Percentiles rank a stretch among this genome's conserved stretches.
phyloP scores from a whole-genome alignment of 78 protist genomes.

The Salpingoeca rosetta region DNA sequence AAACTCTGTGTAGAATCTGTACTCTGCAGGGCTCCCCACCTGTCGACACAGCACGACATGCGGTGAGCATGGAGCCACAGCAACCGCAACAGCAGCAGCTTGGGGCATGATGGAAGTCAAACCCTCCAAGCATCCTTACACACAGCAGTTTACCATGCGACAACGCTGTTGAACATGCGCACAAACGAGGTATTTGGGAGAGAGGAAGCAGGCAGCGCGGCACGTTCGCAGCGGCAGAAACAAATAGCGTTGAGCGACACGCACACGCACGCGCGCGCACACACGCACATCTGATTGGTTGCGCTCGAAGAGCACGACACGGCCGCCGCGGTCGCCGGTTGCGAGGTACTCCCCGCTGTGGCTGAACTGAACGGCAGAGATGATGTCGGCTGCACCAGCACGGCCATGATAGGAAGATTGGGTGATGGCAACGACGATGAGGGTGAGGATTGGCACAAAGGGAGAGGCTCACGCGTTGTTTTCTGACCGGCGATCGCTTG shows the following conservation, averaged over 20 bases:
- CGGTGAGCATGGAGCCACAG: too few relatives aligned
- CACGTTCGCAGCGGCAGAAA: too few relatives aligned
- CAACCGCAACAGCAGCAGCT: too few relatives aligned
- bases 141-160: too few relatives aligned
- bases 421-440: too few relatives aligned
- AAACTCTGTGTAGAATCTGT: conserved; percentile 85
- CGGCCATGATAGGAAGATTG: neutral
- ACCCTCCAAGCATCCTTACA: too few relatives aligned
- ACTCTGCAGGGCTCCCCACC: conserved; percentile 59
- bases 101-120: too few relatives aligned
- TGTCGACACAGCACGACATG: too few relatives aligned
- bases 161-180: too few relatives aligned
- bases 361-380: conserved; percentile 86
- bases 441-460: neutral
- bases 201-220: too few relatives aligned
- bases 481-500: neutral
- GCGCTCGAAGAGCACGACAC: conserved; percentile 67
- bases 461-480: neutral
- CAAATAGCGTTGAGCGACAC: too few relatives aligned
- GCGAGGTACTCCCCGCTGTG: conserved; percentile 87
- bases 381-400: conserved; percentile 65
- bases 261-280: neutral
- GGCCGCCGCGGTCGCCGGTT: conserved; percentile 93
- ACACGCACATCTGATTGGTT: neutral
- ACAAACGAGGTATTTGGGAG: too few relatives aligned